Conservation (phyloP, 179 eudicot species). For the Beta macrorhiza region DNA sequence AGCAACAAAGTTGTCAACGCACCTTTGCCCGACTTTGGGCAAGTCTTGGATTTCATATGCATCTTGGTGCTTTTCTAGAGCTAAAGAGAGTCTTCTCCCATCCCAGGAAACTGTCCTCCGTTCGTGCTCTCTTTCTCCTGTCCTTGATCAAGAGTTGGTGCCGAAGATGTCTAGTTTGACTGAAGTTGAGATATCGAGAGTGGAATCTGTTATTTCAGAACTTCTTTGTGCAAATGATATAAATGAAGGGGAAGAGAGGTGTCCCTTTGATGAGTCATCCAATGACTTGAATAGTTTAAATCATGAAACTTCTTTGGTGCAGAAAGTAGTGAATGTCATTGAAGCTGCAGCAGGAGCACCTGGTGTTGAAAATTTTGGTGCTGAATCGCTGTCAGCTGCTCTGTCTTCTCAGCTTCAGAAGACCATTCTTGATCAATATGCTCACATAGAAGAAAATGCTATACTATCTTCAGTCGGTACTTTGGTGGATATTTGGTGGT, state of each 20-base stretch:
- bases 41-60: slow-evolving; percentile 96
- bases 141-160: slow-evolving; percentile 55
- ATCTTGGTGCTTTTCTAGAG: slow-evolving; percentile 93
- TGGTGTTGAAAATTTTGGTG: slow-evolving; percentile 64
- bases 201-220: slow-evolving; percentile 48
- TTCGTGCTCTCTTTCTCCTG: slow-evolving; percentile 56
- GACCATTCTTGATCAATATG: slow-evolving; percentile 45
- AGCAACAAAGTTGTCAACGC: slow-evolving; percentile 72
- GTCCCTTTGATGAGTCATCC: slow-evolving; percentile 31
- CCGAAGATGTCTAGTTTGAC: slow-evolving; percentile 61
- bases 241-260: slow-evolving; percentile 35
- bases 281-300: slow-evolving; percentile 34
- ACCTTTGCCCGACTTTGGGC: slow-evolving; percentile 80
- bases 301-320: slow-evolving; percentile 42
- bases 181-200: slow-evolving; percentile 66
- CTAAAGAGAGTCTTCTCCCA: slow-evolving; percentile 49
- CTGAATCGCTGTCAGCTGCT: slow-evolving; percentile 56
- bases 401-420: slow-evolving; percentile 68
- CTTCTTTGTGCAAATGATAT: slow-evolving; percentile 42
- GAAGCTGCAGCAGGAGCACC: slow-evolving; percentile 88
- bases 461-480: slow-evolving; percentile 44
- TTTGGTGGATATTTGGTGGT: slow-evolving; percentile 84
- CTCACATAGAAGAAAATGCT: slow-evolving; percentile 41
- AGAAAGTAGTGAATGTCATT: slow-evolving; percentile 57
- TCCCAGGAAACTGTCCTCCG: slow-evolving; percentile 41